Conservation (phyloP, 2,329 filamentous ascomycete genomes). For the Waltergamsia citrina region DNA sequence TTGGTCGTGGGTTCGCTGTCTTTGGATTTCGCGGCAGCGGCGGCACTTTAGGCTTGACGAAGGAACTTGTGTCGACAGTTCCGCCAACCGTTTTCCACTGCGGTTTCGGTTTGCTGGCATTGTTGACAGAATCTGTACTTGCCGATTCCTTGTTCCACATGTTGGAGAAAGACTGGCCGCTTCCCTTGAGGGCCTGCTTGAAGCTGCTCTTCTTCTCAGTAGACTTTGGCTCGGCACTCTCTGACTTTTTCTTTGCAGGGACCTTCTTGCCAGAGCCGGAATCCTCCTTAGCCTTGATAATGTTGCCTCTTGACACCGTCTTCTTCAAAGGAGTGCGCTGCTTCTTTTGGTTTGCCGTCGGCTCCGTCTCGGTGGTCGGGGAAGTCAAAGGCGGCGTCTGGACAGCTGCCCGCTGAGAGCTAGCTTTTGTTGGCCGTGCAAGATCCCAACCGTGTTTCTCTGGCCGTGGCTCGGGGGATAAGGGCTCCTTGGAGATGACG, state of each 20-base stretch:
- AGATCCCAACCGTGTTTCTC: neutral
- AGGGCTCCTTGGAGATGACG: neutral
- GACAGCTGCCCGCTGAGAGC: neutral
- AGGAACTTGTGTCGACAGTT: constrained; percentile 6
- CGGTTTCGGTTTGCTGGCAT: constrained; percentile 11
- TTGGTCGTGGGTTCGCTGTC: neutral
- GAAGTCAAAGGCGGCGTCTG: neutral
- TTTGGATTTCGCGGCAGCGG: neutral
- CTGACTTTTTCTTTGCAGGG: constrained; percentile 5
- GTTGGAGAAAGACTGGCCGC: constrained; percentile 34
- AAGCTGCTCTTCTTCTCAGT: constrained; percentile 36
- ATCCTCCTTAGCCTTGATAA: constrained; percentile 19
- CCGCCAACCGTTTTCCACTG: constrained; percentile 11
- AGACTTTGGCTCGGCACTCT: constrained; percentile 9
- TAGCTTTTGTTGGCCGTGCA: neutral
- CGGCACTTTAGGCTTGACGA: neutral
- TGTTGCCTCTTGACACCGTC: constrained; percentile 11
- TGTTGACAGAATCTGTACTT: constrained; percentile 9
- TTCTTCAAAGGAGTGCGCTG: constrained; percentile 23
- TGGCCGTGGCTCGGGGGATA: neutral
- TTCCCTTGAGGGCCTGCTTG: constrained; percentile 41
- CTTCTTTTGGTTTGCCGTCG: constrained; percentile 35
- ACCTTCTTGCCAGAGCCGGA: constrained; percentile 12
- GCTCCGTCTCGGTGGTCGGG: neutral
- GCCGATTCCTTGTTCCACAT: constrained; percentile 39